phyloP scores from a whole-genome alignment of 306 rosid species.

The Quillaja saponaria region DNA sequence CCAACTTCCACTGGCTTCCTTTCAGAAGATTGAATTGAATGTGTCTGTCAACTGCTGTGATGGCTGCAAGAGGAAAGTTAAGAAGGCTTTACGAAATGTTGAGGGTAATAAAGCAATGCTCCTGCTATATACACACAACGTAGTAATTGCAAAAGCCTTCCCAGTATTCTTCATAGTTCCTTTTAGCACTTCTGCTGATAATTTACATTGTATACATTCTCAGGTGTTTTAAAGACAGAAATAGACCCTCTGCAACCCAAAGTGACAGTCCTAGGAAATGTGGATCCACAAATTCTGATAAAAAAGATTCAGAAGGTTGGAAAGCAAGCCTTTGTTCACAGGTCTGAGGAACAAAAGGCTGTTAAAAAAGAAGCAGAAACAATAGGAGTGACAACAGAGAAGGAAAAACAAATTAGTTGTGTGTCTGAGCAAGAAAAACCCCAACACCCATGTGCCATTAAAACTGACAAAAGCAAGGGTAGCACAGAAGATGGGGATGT shows the following conservation, averaged over 20 bases:
- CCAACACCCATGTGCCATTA: background rate
- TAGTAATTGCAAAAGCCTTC: background rate
- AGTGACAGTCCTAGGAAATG: constrained; percentile 44
- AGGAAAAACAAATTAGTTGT: constrained; percentile 22
- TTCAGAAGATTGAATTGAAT: constrained; percentile 44
- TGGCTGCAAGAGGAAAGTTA: constrained; percentile 48
- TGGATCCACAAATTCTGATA: constrained; percentile 37
- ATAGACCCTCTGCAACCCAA: constrained; percentile 43
- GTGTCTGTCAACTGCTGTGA: constrained; percentile 51
- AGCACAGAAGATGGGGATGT: background rate
- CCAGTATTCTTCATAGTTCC: background rate
- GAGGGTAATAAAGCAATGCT: constrained; percentile 32
- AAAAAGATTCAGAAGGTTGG: constrained; percentile 45
- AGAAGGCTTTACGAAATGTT: constrained; percentile 33
- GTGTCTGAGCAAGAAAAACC: constrained; percentile 9
- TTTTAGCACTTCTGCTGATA: background rate
- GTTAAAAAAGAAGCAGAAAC: constrained; percentile 11
- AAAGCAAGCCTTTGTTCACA: constrained; percentile 34
- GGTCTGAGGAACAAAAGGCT: background rate
- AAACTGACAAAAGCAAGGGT: constrained; percentile 25
- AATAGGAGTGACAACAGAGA: constrained; percentile 12
- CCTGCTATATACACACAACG: too few species aligned
- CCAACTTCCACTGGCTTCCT: constrained; percentile 9
- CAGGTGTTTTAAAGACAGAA: constrained; percentile 41
- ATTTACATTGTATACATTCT: constrained; percentile 4